Percentiles rank a stretch among this genome's conserved stretches.
These are phyloP conservation scores for Acanthamoeba sp. DNA, from an alignment of 208 protist species.

Conservation along the genomic window DNA sequence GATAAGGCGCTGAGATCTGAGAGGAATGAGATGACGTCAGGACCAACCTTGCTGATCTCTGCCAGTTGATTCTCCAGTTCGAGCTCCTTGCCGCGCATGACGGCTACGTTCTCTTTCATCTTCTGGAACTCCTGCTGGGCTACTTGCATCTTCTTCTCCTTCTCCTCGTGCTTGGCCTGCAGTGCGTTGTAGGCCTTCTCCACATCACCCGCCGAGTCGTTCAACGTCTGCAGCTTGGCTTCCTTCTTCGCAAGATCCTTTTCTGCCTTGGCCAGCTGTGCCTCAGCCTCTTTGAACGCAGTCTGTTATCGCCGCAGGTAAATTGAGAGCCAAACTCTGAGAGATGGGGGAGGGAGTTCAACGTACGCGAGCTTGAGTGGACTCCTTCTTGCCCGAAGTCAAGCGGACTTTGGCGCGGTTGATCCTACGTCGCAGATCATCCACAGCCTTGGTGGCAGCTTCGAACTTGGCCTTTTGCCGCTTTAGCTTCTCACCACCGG, in stretches of 20 bases:
- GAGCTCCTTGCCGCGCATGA: conserved; percentile 66
- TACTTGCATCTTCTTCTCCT: conserved; percentile 81
- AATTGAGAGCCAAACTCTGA: too few relatives aligned
- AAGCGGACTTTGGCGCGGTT: conserved; percentile 30
- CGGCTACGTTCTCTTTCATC: conserved; percentile 72
- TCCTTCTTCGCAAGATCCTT: conserved; percentile 88
- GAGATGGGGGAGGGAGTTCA: too few relatives aligned
- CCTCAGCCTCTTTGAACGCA: conserved; percentile 13
- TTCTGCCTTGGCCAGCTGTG: conserved; percentile 42
- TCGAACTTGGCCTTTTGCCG: conserved; percentile 83
- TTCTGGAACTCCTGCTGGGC: conserved; percentile 72
- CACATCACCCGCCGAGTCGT: conserved; percentile 81
- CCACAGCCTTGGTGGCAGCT: conserved; percentile 66
- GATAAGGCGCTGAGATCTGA: too few relatives aligned
- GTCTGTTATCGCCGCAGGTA: not conserved
- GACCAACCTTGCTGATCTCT: conserved; percentile 81
- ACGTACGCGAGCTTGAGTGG: conserved; percentile 35
- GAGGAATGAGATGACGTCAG: too few relatives aligned
- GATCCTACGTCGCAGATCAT: conserved; percentile 57
- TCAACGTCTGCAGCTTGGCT: conserved; percentile 88
- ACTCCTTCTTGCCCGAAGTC: conserved; percentile 41
- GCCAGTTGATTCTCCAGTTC: conserved; percentile 86
- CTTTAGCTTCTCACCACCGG: conserved; percentile 84
- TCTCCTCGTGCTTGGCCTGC: conserved; percentile 75
- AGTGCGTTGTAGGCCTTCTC: conserved; percentile 83